A percentile compares a stretch with the other conserved stretches of the same genome.
Evolutionary conservation across 2,329 filamentous ascomycete genomes (phyloP).

Genomic region (Colletotrichum simmondsii): DNA sequence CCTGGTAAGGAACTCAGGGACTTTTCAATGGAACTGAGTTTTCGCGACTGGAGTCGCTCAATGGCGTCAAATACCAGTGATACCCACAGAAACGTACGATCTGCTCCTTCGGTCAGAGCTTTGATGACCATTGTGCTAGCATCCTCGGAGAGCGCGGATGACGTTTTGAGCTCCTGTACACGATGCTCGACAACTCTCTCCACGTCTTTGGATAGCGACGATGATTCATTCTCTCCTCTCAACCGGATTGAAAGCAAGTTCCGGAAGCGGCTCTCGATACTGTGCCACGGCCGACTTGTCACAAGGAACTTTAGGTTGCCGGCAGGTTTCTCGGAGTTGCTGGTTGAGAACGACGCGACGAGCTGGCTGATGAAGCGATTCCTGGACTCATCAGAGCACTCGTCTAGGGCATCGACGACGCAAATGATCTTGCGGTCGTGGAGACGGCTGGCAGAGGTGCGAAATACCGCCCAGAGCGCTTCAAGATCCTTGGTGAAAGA

Average conservation of each 20-base stretch:
- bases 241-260: constrained; percentile 5
- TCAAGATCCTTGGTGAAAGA: constrained; percentile 2
- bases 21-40: constrained; percentile 1
- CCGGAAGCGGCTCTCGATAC: neutral
- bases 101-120: neutral
- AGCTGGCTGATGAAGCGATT: neutral
- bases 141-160: neutral
- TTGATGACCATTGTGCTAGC: neutral
- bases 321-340: neutral
- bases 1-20: neutral
- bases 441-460: neutral
- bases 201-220: constrained; percentile 1
- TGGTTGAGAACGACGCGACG: neutral
- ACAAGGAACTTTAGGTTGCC: constrained; percentile 1
- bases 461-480: neutral
- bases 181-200: neutral
- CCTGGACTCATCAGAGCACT: constrained; percentile 9
- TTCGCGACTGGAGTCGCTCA: constrained; percentile 7
- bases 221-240: constrained; percentile 15
- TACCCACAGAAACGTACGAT: constrained; percentile 21
- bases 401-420: constrained; percentile 26
- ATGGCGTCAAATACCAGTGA: constrained; percentile 13
- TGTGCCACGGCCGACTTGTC: constrained; percentile 24
- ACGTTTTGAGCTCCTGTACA: neutral
- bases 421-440: neutral